Base-by-base conservation (phyloP, 768 basidiomycete species). In the Mycena vulgaris region DNA sequence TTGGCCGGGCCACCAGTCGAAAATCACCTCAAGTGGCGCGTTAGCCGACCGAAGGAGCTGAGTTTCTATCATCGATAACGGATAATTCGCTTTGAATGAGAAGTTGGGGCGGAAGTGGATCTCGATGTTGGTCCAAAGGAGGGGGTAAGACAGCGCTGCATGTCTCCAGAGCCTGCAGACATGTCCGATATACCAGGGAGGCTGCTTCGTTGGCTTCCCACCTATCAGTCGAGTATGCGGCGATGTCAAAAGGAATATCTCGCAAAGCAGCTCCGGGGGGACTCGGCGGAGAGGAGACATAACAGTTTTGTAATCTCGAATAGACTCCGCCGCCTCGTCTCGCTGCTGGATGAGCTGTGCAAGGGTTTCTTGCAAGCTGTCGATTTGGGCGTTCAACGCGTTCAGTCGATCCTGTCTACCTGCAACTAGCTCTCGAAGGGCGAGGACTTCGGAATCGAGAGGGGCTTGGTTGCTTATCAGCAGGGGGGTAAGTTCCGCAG, bases 381-480 rank as follows among this genome's bases (percentile, higher is more conserved):
- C 2, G 35, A 63, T 51, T 21, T 63, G 61, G 2, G 37, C 62
- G 23, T 52, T 11, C 35, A 63, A 10, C 2, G 37, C 2, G 28
- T 31, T 49, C 5, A 63, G 4, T 1, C 10, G 28, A 2, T 13
- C 21, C 27, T 63, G 49, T 4, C 35, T 14, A 17, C 23, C 25
- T 6, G 59, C 19, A 14, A 61, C n/a, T 11, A 33, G 13, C 0
- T 35, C 2, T 10, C n/a, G 47, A 17, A 61, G 17, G 23, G 13
- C 7, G 2, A 27, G 35, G 13, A 23, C 19, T 2, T 52, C 61
- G 1, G 49, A 37, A 1, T 52, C 48, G 5, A 23, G 2, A 6
- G 61, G 61, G 21, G 21, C 47, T 3, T 63, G 17, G 49, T 63
- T 63, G 60, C 47, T 49, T 23, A 11, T 35, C 1, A 51, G 35